These are phyloP conservation scores for Cladobotryum mycophilum DNA, from an alignment of 2,329 filamentous ascomycete species.

Conservation along the genomic window DNA sequence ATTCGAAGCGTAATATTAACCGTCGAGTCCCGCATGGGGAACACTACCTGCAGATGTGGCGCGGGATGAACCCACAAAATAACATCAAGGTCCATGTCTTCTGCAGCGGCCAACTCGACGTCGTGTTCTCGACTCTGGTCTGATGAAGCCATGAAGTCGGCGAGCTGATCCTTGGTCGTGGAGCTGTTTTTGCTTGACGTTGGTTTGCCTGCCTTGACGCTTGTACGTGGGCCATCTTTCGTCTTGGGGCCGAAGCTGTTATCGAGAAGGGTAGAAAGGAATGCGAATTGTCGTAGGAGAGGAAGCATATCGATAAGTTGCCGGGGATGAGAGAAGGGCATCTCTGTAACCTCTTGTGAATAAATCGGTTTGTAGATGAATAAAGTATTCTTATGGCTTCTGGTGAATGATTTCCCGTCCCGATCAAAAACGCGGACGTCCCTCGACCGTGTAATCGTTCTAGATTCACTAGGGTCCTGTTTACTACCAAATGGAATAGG, in stretches of 20 bases:
- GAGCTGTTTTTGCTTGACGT: conserved; percentile 12
- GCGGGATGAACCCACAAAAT: conserved; percentile 45
- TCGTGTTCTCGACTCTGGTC: too few species aligned
- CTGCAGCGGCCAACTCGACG: not conserved
- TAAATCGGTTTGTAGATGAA: conserved; percentile 69
- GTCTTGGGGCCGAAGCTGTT: conserved; percentile 48
- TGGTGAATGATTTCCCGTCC: conserved; percentile 23
- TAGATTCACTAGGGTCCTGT: conserved; percentile 52
- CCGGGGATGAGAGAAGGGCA: conserved; percentile 72
- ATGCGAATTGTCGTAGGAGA: conserved; percentile 67
- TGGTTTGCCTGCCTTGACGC: not conserved
- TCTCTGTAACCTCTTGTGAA: conserved; percentile 56
- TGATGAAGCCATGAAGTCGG: conserved; percentile 22
- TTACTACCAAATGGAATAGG: conserved; percentile 42
- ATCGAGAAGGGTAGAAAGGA: conserved; percentile 58
- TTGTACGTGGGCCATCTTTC: conserved; percentile 13
- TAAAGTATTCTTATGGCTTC: conserved; percentile 52
- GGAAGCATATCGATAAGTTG: conserved; percentile 72
- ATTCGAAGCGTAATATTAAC: conserved; percentile 54
- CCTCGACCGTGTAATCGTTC: conserved; percentile 46
- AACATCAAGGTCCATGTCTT: conserved; percentile 41
- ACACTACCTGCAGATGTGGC: conserved; percentile 46
- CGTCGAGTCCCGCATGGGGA: conserved; percentile 43
- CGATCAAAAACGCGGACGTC: conserved; percentile 37
- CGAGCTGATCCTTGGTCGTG: conserved; percentile 28